These are phyloP conservation scores for Ophiostoma australiae DNA, from an alignment of 2,329 filamentous ascomycete genomes.

Conservation along the genomic window DNA sequence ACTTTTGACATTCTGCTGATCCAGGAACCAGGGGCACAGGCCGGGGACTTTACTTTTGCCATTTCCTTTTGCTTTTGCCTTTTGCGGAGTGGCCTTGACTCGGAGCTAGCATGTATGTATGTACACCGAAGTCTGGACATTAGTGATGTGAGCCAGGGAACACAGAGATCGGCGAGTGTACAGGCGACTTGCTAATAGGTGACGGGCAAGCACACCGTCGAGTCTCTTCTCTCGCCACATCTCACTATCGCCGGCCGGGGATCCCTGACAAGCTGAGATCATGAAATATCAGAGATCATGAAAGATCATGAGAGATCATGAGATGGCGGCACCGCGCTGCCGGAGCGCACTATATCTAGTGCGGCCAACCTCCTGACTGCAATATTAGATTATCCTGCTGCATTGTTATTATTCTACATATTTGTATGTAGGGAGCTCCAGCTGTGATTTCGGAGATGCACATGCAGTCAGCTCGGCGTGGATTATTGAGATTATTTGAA, in stretches of 20 bases:
- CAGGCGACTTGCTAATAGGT: neutral
- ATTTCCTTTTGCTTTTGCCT: neutral
- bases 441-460: neutral
- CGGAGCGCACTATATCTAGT: neutral
- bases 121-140: too few relatives aligned
- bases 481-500: neutral
- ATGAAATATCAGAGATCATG: too few relatives aligned
- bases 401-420: neutral
- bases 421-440: neutral
- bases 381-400: too few relatives aligned
- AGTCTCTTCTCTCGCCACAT: neutral
- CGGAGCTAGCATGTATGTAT: too few relatives aligned
- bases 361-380: neutral
- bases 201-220: neutral
- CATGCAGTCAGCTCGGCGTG: neutral
- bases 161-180: neutral
- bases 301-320: neutral
- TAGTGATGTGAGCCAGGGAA: constrained; percentile 2
- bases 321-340: neutral
- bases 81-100: neutral
- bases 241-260: neutral
- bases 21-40: neutral
- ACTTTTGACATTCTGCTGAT: neutral
- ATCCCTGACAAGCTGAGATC: neutral
- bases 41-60: too few relatives aligned